Evolutionary conservation across 192 early-diverging fungal species (phyloP), one percentile per base, ranked within the genome.

Genomic region (Dispira parvispora): DNA sequence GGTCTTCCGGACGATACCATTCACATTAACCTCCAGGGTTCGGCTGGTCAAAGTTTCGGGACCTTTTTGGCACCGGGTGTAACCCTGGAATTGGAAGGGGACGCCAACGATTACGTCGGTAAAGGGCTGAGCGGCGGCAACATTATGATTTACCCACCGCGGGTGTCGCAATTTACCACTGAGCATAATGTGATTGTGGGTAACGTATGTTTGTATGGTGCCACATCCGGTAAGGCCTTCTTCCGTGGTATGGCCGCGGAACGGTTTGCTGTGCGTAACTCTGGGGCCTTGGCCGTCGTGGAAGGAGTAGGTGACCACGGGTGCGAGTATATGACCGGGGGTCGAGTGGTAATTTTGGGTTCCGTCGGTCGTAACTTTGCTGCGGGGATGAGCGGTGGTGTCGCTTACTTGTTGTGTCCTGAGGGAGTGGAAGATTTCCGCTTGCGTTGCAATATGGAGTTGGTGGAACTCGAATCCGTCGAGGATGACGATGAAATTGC

Each of bases 271-370:
- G 96, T 98, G 61, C 84, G 96, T 71, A 98, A 98, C 75, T 95
- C 92, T n/a, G 96, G 96, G 62, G 96, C 94, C 23, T 77, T 79
- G 52, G 91, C 92, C 46, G 93, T 98, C 8, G 87, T 91, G 43
- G 96, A 98, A 73, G 96, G 96, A 64, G 84, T 86, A 27, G 96
- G 96, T 67, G 96, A 98, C 79, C 96, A 98, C 71, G 96, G 93
- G 60, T 96, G 94, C 75, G 96, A 98, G 80, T 98, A 98, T 80
- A 98, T 98, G 96, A 98, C 96, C 9, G 96, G 96, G 50, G 96
- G 96, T 50, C 80, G 91, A 45, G 86, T 88, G 45, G 78, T 98
- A 32, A 82, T 98, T 42, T 78, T 98, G 9, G 96, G 93, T 65
- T 57, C 60, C 27, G 88, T 88, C 21, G 96, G 96, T 12, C 84